These are phyloP conservation scores for Viola odorata DNA, from an alignment of 345 rosid genomes.

Conservation along the genomic window DNA sequence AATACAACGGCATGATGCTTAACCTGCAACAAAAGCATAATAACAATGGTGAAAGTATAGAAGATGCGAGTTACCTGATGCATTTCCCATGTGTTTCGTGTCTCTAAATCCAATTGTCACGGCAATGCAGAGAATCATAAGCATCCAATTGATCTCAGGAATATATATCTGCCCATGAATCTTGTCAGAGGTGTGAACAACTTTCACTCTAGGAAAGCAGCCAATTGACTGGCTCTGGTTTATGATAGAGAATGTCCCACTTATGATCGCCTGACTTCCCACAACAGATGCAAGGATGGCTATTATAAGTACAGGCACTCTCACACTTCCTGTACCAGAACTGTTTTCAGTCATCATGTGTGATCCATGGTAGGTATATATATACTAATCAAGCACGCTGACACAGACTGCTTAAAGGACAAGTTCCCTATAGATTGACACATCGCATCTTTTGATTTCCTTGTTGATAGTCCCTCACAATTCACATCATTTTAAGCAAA, in stretches of 20 bases:
- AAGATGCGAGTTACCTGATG: slow-evolving; percentile 54
- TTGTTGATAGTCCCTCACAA: neutral
- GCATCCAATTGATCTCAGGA: slow-evolving; percentile 98
- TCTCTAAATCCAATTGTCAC: slow-evolving; percentile 97
- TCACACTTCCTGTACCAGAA: slow-evolving; percentile 52
- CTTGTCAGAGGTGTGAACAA: slow-evolving; percentile 91
- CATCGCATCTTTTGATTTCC: neutral
- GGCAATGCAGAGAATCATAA: slow-evolving; percentile 94
- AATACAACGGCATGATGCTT: too few species aligned
- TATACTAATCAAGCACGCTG: neutral
- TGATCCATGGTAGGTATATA: neutral
- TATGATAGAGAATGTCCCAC: slow-evolving; percentile 97
- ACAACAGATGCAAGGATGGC: slow-evolving; percentile 98
- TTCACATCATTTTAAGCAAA: neutral
- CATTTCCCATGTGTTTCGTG: slow-evolving; percentile 92
- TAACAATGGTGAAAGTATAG: neutral
- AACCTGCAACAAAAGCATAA: neutral
- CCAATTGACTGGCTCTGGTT: slow-evolving; percentile 99
- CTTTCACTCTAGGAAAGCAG: slow-evolving; percentile 97
- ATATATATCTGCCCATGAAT: slow-evolving; percentile 98
- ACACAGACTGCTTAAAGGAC: neutral
- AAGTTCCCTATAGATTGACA: neutral
- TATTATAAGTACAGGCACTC: slow-evolving; percentile 75
- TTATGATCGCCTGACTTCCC: slow-evolving; percentile 98
- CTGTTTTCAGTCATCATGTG: neutral